Evolutionary conservation across 129 eudicot genomes (phyloP), one percentile per base, ranked within the genome.

Genomic region (Flaveria bidentis): DNA sequence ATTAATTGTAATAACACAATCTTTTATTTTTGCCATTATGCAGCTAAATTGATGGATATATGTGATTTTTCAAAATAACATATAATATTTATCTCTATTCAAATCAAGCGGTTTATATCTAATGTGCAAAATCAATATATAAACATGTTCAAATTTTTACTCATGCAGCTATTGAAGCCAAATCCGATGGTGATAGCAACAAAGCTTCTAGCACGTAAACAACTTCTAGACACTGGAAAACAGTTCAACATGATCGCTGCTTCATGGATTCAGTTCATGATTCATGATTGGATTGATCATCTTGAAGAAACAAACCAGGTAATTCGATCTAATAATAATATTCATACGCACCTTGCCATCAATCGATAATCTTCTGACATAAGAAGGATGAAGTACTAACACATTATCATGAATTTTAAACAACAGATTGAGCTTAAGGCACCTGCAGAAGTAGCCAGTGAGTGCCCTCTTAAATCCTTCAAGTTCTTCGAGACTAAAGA

Each of bases 231-330:
- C 77, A 84, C 83, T 0, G 86, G 85, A 47, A 87, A 85, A 47
- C 96, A 86, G n/a, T 89, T 89, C 65, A 89, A 89, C 69, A 70
- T 89, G 84, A 85, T 89, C 18, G 91, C 96, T 15, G 89, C 89
- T 49, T 80, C 91, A 30, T 89, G 95, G 95, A 82, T 89, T 65
- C 91, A 89, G 15, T 89, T 89, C 61, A 89, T 89, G 96, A 76
- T 83, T n/a, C 96, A 89, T 80, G 96, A 89, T 36, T 86, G 96
- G 96, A 71, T 89, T 6, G 89, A 86, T 73, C 96, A 89, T 25
- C 36, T 87, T 1, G 96, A 89, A 70, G 82, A 84, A 63, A 84
- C 88, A 67, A 57, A 86, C 6, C 89, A 86, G 96, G 89, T 36
- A 36, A 36, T 30, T 30, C 45, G 45, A 67, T 45, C 8, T 9